phyloP scores from a whole-genome alignment of 2,329 filamentous ascomycete genomes.

The Coleophoma eucalyptorum region DNA sequence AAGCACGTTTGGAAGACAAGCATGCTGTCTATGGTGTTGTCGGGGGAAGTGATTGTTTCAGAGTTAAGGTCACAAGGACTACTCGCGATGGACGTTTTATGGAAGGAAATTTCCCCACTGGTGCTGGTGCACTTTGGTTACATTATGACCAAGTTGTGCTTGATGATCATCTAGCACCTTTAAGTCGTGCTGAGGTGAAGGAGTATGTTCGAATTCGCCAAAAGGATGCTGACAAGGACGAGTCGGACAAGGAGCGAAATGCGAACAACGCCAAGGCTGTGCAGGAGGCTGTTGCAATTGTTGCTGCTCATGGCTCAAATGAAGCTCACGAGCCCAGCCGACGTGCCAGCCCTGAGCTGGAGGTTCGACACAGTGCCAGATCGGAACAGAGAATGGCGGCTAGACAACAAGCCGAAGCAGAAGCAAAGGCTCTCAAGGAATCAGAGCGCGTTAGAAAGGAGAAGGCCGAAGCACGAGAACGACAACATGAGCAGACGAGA shows the following conservation, averaged over 20 bases:
- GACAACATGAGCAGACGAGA: conserved; percentile 21
- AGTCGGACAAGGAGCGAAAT: conserved; percentile 41
- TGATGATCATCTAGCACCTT: conserved; percentile 47
- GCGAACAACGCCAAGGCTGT: conserved; percentile 37
- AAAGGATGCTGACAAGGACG: conserved; percentile 50
- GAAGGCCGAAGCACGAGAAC: conserved; percentile 19
- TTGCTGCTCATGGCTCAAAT: conserved; percentile 11
- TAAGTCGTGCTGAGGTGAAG: conserved; percentile 54
- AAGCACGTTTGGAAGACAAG: conserved; percentile 42
- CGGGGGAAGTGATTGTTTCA: conserved; percentile 60
- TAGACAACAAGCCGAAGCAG: conserved; percentile 18
- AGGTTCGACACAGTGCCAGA: conserved; percentile 22
- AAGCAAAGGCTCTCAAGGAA: conserved; percentile 7
- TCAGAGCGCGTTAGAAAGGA: conserved; percentile 17
- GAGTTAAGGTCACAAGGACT: conserved; percentile 57
- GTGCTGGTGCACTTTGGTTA: conserved; percentile 60
- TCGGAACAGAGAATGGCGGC: conserved; percentile 18
- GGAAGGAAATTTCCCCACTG: conserved; percentile 56
- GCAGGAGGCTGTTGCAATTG: conserved; percentile 15
- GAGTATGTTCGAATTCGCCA: conserved; percentile 62
- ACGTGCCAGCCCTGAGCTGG: conserved; percentile 15
- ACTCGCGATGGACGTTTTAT: conserved; percentile 56
- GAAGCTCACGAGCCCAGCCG: conserved; percentile 4
- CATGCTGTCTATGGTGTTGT: conserved; percentile 62
- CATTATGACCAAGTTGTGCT: conserved; percentile 58